Conservation (phyloP, 148 eudicot genomes). For the Chenopodium album region DNA sequence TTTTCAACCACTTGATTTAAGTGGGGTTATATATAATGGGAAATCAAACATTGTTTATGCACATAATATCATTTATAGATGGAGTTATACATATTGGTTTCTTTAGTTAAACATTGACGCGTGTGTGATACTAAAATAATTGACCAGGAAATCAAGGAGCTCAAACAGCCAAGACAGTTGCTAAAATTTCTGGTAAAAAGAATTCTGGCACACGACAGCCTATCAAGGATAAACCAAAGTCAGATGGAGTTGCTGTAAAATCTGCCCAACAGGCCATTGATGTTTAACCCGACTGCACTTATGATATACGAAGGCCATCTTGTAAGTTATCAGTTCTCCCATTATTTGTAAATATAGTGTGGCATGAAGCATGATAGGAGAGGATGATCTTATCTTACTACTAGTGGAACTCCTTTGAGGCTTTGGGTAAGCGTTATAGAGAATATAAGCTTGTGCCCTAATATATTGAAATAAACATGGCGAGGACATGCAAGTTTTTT, state of each 20-base stretch:
- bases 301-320: neutral
- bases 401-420: slow-evolving; percentile 11
- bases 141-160: slow-evolving; percentile 51
- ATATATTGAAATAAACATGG: slow-evolving; percentile 26
- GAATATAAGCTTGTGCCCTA: neutral
- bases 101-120: neutral
- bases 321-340: slow-evolving; percentile 1
- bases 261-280: slow-evolving; percentile 18
- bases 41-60: neutral
- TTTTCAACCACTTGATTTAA: no score
- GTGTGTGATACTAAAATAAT: slow-evolving; percentile 1
- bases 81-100: neutral
- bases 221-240: slow-evolving; percentile 38
- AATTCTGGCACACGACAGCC: slow-evolving; percentile 39
- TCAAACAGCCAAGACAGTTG: slow-evolving; percentile 43
- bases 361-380: slow-evolving; percentile 11
- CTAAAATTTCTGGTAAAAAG: slow-evolving; percentile 44
- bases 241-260: slow-evolving; percentile 36
- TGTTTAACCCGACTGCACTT: slow-evolving; percentile 6
- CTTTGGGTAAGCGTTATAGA: neutral
- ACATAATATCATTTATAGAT: neutral
- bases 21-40: neutral
- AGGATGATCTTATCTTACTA: neutral
- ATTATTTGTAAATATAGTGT: slow-evolving; percentile 28
- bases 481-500: neutral